phyloP scores from a whole-genome alignment of 1,284 basidiomycete species.

The Ceratorhiza oryzae-sativae region DNA sequence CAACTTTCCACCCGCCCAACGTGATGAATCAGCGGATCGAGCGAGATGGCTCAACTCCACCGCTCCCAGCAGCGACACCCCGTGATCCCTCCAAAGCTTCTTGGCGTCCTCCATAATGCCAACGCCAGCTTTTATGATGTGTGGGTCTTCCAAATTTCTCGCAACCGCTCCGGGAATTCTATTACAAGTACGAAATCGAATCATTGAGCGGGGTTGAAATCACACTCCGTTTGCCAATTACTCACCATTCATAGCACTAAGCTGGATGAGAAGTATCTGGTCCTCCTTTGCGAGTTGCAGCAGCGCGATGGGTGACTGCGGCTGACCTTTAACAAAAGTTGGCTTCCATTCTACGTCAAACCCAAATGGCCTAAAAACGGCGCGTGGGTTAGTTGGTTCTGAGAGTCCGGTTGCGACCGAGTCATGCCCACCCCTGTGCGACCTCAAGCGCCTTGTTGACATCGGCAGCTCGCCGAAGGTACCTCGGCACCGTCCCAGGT shows the following conservation, averaged over 20 bases:
- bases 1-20: constrained; percentile 1
- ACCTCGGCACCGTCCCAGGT: constrained; percentile 7
- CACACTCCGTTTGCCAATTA: not conserved
- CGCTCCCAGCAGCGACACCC: constrained; percentile 11
- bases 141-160: constrained; percentile 9
- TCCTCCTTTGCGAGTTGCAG: constrained; percentile 20
- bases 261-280: constrained; percentile 22
- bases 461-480: not conserved
- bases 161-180: constrained; percentile 15
- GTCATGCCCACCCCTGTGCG: constrained; percentile 5
- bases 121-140: constrained; percentile 18
- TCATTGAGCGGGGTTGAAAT: not conserved
- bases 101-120: constrained; percentile 28
- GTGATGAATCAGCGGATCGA: constrained; percentile 1
- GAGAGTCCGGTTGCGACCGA: not conserved
- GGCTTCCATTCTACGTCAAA: constrained; percentile 34
- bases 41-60: constrained; percentile 24
- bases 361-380: constrained; percentile 18
- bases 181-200: not conserved
- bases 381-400: not conserved
- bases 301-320: constrained; percentile 8
- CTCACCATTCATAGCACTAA: constrained; percentile 22
- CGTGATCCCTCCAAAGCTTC: constrained; percentile 28
- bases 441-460: constrained; percentile 12
- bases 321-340: not conserved